These are phyloP conservation scores for Graphiopsis chlorocephala DNA, from an alignment of 2,329 filamentous ascomycete species.

Conservation along the genomic window DNA sequence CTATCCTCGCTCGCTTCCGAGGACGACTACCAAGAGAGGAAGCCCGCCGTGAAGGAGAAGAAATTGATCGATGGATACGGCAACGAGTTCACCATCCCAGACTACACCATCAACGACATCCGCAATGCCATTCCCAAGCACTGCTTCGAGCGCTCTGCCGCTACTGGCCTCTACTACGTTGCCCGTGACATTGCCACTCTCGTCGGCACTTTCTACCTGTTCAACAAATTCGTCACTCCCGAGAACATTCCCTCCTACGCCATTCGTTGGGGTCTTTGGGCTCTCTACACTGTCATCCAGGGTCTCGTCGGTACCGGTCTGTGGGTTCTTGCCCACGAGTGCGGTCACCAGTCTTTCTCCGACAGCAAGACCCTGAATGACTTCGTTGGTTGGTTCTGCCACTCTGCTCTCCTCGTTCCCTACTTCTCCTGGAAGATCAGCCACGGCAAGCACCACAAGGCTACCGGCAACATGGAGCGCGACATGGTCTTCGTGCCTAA, in stretches of 20 bases:
- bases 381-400: conserved; percentile 84
- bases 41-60: conserved; percentile 47
- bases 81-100: conserved; percentile 87
- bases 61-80: conserved; percentile 87
- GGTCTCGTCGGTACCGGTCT: conserved; percentile 90
- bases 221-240: conserved; percentile 85
- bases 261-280: conserved; percentile 64
- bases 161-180: conserved; percentile 76
- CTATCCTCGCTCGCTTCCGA: conserved; percentile 82
- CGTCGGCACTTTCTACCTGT: conserved; percentile 76
- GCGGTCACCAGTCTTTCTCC: conserved; percentile 95
- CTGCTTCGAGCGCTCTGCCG: conserved; percentile 85
- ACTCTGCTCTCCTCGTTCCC: conserved; percentile 84
- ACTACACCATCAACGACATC: conserved; percentile 97
- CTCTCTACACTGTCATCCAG: conserved; percentile 74
- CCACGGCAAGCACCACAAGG: conserved; percentile 99
- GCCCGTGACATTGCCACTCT: conserved; percentile 73
- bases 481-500: conserved; percentile 99
- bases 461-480: conserved; percentile 91
- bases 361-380: conserved; percentile 89
- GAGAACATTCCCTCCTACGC: conserved; percentile 72
- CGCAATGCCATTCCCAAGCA: conserved; percentile 95
- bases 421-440: conserved; percentile 99
- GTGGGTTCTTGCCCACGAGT: conserved; percentile 97
- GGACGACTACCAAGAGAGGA: conserved; percentile 49